These are phyloP conservation scores for Pichia terricola DNA, from an alignment of 1,139 yeast genomes.

Conservation along the genomic window DNA sequence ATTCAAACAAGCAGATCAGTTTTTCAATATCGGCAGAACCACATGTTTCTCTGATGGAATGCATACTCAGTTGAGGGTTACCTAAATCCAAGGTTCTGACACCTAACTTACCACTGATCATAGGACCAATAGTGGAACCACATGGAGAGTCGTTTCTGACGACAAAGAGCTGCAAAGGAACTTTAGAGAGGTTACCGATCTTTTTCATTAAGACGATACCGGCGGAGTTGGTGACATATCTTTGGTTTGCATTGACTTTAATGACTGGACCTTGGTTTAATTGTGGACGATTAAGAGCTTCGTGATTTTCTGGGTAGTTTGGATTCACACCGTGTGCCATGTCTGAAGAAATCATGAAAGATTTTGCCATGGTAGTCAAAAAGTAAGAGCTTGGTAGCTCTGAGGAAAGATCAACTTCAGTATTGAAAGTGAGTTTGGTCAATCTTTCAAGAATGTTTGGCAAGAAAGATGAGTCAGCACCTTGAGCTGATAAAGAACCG, in stretches of 20 bases:
- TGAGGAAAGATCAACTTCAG: constrained; percentile 27
- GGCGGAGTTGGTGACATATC: constrained; percentile 88
- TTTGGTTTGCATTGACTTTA: constrained; percentile 88
- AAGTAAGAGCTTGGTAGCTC: constrained; percentile 28
- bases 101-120: constrained; percentile 81
- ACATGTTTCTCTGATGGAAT: constrained; percentile 88
- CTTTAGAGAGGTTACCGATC: constrained; percentile 54
- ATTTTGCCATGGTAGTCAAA: constrained; percentile 64
- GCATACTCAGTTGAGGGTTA: constrained; percentile 93
- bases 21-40: constrained; percentile 67
- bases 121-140: constrained; percentile 96
- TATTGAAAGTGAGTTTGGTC: constrained; percentile 38
- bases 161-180: constrained; percentile 76
- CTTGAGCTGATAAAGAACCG: constrained; percentile 91
- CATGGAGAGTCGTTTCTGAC: constrained; percentile 89
- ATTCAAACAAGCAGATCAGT: constrained; percentile 51
- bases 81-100: constrained; percentile 87
- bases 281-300: constrained; percentile 66
- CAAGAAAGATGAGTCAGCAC: constrained; percentile 87
- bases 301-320: constrained; percentile 71
- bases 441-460: constrained; percentile 69
- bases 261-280: constrained; percentile 87
- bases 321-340: constrained; percentile 98
- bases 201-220: constrained; percentile 75
- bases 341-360: constrained; percentile 86